Conservation (phyloP, 1,284 basidiomycete genomes). For the Naganishia sp. region DNA sequence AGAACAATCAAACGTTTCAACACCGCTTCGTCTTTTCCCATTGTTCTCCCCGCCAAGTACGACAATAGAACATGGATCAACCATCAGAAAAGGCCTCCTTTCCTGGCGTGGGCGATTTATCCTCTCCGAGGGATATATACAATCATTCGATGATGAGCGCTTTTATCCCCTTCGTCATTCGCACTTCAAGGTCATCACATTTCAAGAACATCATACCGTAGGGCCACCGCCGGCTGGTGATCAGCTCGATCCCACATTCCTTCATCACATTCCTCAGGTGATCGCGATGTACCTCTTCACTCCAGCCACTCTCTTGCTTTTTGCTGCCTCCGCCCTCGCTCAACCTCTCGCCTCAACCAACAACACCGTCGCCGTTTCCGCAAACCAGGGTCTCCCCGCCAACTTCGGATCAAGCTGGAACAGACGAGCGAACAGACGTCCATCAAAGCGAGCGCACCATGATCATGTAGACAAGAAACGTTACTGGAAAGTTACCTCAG, state of each 20-base stretch:
- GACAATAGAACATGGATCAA: conserved; percentile 10
- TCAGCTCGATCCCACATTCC: not conserved
- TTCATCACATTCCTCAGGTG: not conserved
- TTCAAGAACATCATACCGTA: not conserved
- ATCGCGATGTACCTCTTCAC: not conserved
- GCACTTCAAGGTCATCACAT: not conserved
- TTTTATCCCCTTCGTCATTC: not conserved
- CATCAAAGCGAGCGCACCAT: not conserved
- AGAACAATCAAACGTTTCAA: too few relatives aligned
- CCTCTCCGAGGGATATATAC: not conserved
- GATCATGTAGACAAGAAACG: conserved; percentile 5
- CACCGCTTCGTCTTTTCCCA: not conserved
- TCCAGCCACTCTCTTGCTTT: not conserved
- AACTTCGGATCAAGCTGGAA: not conserved
- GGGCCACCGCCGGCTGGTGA: not conserved
- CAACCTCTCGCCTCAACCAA: not conserved
- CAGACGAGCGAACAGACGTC: not conserved
- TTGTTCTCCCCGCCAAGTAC: not conserved
- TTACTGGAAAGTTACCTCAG: conserved; percentile 16
- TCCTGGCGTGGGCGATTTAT: not conserved
- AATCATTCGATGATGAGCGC: not conserved
- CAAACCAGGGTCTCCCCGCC: too few relatives aligned
- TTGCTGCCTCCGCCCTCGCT: not conserved
- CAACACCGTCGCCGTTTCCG: too few relatives aligned
- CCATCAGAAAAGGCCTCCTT: conserved; percentile 3